A percentile compares a stretch with the other conserved stretches of the same genome.
These are phyloP conservation scores for Candida glucosophila DNA, from an alignment of 1,139 yeast species.

Conservation along the genomic window DNA sequence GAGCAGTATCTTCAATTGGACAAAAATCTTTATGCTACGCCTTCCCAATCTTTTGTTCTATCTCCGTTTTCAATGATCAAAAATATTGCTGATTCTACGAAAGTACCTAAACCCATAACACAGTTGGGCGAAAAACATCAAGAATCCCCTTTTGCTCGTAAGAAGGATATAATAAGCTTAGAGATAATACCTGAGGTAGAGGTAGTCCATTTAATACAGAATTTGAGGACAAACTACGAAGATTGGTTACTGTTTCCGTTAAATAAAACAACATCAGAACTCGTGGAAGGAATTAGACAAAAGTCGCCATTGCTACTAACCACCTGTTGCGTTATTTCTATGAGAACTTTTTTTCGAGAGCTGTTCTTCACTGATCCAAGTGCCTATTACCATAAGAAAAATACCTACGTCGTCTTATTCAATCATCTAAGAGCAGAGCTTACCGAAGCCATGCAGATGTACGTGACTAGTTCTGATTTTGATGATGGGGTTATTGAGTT, in stretches of 20 bases:
- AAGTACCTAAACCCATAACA: slow-evolving; percentile 37
- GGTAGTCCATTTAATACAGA: slow-evolving; percentile 41
- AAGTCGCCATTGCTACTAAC: slow-evolving; percentile 59
- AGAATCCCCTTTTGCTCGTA: neutral
- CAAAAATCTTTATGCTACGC: slow-evolving; percentile 23
- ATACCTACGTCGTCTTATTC: slow-evolving; percentile 18
- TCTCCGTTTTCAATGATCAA: slow-evolving; percentile 44
- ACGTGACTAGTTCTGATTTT: slow-evolving; percentile 21
- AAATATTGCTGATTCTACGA: slow-evolving; percentile 19
- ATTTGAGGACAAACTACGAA: slow-evolving; percentile 61
- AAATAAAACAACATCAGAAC: slow-evolving; percentile 36
- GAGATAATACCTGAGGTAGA: slow-evolving; percentile 45
- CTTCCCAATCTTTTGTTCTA: slow-evolving; percentile 32
- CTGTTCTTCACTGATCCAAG: slow-evolving; percentile 14
- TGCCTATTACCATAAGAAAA: slow-evolving; percentile 13
- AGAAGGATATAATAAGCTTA: slow-evolving; percentile 8
- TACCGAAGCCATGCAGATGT: slow-evolving; percentile 36
- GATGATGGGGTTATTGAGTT: slow-evolving; percentile 42
- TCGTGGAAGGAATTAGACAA: slow-evolving; percentile 43
- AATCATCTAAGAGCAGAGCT: slow-evolving; percentile 15
- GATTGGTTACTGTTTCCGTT: slow-evolving; percentile 74
- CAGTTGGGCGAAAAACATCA: slow-evolving; percentile 13
- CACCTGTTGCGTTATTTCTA: slow-evolving; percentile 54
- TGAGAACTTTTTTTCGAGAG: slow-evolving; percentile 41
- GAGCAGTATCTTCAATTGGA: slow-evolving; percentile 4